Base-by-base conservation (phyloP, 1,284 basidiomycete genomes). In the Cryptococcus sp. region DNA sequence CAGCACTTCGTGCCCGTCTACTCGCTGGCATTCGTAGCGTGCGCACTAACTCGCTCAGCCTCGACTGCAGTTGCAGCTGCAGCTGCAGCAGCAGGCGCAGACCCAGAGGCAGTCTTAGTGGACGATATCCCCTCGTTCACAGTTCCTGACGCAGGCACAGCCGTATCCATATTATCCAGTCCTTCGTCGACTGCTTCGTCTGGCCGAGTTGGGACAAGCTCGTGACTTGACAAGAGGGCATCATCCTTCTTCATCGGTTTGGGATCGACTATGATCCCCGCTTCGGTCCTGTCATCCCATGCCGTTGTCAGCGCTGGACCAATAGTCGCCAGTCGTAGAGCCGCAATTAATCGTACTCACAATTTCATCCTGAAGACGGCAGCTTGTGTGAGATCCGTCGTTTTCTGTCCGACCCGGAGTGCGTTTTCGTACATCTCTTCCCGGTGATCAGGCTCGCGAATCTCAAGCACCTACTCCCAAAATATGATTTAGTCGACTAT, bases 281-380 rank as follows among this genome's bases (percentile, higher is more conserved):
- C 70, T 61, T 74, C 73, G 48, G 66, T 63, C 52, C 72, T 74
- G 53, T 42, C 42, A 22, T 19, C 8, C 5, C 16, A 35, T 8
- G 13, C 8, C 7, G 13, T 35, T 8, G 6, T 45, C 19, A 39
- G 20, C 25, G 38, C 15, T 39, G 47, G n/a, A 8, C 23, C 19
- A 4, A 20, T 16, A 48, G 25, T 25, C 16, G 25, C 16, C 46
- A n/a, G n/a, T 39, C 22, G 23, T 3, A 16, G 20, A 16, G 11
- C 10, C 3, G 7, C 39, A 41, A 20, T 10, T 25, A 6, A 6
- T 6, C 3, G 3, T 20, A 67, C 73, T 66, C 55, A 75, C 69
- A 76, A 52, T 25, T 64, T 63, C 73, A 76, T 73, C 13, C 70
- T 55, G 46, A 77, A 47, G 11, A 71, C 40, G 3, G 70, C 66